Conservation (phyloP, 768 basidiomycete species). For the Gymnopilus dilepis region DNA sequence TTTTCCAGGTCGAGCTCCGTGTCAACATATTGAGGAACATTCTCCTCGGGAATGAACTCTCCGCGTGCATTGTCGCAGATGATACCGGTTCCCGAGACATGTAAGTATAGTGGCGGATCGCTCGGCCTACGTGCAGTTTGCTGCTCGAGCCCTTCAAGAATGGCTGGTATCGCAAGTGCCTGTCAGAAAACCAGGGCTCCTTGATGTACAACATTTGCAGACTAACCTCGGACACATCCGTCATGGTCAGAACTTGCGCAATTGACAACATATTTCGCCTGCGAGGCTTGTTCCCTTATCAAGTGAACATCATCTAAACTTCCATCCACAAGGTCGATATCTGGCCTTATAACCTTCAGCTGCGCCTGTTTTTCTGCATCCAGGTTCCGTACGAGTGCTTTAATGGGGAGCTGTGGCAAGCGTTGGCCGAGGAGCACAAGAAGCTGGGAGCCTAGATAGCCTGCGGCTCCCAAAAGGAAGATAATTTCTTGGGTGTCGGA, state of each 20-base stretch:
- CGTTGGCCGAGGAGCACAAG: constrained; percentile 37
- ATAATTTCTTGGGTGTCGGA: constrained; percentile 23
- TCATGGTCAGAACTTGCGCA: constrained; percentile 45
- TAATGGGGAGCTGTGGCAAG: constrained; percentile 31
- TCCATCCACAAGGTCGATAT: constrained; percentile 43
- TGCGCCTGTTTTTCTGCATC: constrained; percentile 33
- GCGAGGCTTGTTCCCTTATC: constrained; percentile 39
- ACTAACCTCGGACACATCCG: constrained; percentile 37
- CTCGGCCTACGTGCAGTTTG: constrained; percentile 39
- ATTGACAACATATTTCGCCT: constrained; percentile 46
- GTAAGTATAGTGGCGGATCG: constrained; percentile 48
- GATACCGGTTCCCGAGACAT: constrained; percentile 49
- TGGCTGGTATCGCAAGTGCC: constrained; percentile 37
- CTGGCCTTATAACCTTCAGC: constrained; percentile 37
- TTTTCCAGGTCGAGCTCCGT: constrained; percentile 38
- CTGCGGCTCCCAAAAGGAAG: constrained; percentile 50
- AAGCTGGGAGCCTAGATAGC: constrained; percentile 48
- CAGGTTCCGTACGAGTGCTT: constrained; percentile 42
- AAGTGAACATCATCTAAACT: constrained; percentile 39
- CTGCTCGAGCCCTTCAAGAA: constrained; percentile 43
- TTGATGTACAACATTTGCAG: not conserved
- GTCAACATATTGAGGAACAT: constrained; percentile 42
- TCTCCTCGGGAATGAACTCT: constrained; percentile 34
- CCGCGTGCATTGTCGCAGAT: constrained; percentile 46
- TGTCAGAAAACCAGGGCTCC: no score